These are phyloP conservation scores for Physcomitrium patens DNA, from an alignment of 225 moss, liverwort and hornwort genomes.

Conservation along the genomic window DNA sequence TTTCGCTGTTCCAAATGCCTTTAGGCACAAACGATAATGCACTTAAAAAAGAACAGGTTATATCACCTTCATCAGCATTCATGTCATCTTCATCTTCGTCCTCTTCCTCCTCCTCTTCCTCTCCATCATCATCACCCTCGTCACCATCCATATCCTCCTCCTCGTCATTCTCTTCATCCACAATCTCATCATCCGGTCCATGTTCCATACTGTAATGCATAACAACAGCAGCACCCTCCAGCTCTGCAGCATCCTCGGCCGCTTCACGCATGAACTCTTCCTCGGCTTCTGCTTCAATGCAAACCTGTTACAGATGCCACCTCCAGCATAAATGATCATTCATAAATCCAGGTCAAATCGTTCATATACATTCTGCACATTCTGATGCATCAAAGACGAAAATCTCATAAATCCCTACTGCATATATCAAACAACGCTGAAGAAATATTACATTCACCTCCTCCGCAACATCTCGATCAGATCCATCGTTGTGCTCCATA, in stretches of 20 bases:
- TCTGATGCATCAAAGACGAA: background rate
- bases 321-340: slow-evolving; percentile 16
- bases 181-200: slow-evolving; percentile 84
- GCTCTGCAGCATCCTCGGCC: slow-evolving; percentile 92
- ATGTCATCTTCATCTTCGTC: slow-evolving; percentile 97
- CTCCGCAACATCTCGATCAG: slow-evolving; percentile 70
- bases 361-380: slow-evolving; percentile 21
- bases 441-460: slow-evolving; percentile 42
- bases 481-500: slow-evolving; percentile 85
- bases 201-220: slow-evolving; percentile 98
- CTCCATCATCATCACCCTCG: slow-evolving; percentile 90
- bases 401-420: background rate
- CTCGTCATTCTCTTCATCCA: slow-evolving; percentile 87
- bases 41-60: background rate
- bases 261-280: slow-evolving; percentile 96
- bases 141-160: slow-evolving; percentile 85
- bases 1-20: background rate
- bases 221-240: slow-evolving; percentile 95
- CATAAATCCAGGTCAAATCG: background rate
- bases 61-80: slow-evolving; percentile 77
- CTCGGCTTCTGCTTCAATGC: slow-evolving; percentile 78
- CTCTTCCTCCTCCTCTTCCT: slow-evolving; percentile 94
- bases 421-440: slow-evolving; percentile 4
- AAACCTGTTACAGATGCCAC: slow-evolving; percentile 45
- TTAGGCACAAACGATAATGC: background rate